Base-by-base conservation (phyloP, 148 eudicot species). In the Camellia lanceoleosa region DNA sequence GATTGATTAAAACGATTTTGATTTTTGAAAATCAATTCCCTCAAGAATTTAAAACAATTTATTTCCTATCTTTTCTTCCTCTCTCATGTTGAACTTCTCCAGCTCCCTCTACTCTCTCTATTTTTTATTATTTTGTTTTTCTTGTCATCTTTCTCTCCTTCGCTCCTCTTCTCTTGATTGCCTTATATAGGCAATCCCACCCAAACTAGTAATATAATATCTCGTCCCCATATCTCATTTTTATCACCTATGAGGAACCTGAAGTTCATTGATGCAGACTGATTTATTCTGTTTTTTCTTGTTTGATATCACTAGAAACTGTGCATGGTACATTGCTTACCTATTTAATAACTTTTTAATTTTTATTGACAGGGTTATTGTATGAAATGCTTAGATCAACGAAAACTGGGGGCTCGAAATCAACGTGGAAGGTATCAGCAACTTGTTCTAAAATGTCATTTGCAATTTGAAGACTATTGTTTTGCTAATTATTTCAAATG, bases 351-450 rank as follows among this genome's bases (percentile, higher is more conserved):
- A 16, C 68, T 14, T 30, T 30, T 30, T 0, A 30, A 4, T 63
- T 7, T 64, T 7, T 30, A 15, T 65, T 47, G 75, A 69, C 86
- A 93, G 94, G 98, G 76, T 87, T 94, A 79, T 85, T 94, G 79
- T 83, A 84, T 74, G 98, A 94, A 87, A 94, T 94, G 98, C 97
- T 94, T 84, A 89, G 92, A 84, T 85, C 90, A 47, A 78, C 93
- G 12, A 94, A 87, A 86, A 81, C 84, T 67, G 91, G 90, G 76
- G 90, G 89, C 76, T 88, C 97, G 55, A 91, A 84, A 79, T 87
- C 95, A 78, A 86, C 84, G 64, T 92, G 97, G 98, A 92, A 92
- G 98, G 98, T 94, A 88, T 56, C 30, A n/a, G 60, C 60, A 73
- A 78, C 68, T 62, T 75, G 59, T 51, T 60, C 44, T 15, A 64